Conservation (phyloP, 352 stramenopile genomes). For the Globisporangium solare region DNA sequence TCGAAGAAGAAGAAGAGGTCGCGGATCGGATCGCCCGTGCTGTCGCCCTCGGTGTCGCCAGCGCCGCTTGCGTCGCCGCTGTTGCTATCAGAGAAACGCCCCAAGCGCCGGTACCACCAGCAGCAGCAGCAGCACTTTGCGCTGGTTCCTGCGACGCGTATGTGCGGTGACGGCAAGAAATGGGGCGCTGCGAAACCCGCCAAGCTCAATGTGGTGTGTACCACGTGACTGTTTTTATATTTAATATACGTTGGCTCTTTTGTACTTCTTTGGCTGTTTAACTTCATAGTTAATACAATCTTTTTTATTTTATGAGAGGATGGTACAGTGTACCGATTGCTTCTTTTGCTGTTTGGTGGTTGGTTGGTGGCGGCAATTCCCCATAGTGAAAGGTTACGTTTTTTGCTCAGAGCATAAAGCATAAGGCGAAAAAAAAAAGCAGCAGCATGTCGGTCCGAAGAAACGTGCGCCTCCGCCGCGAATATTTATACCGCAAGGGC, state of each 20-base stretch:
- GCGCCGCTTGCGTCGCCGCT: constrained; percentile 22
- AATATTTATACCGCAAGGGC: constrained; percentile 99
- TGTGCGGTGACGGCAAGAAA: constrained; percentile 21
- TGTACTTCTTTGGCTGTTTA: constrained; percentile 6
- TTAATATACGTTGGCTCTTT: not conserved
- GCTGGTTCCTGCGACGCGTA: constrained; percentile 18
- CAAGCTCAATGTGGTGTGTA: constrained; percentile 15
- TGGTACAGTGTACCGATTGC: constrained; percentile 2
- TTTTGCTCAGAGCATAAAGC: not conserved
- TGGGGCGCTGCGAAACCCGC: constrained; percentile 4
- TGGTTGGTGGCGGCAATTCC: constrained; percentile 12
- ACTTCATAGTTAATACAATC: not conserved
- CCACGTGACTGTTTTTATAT: constrained; percentile 4
- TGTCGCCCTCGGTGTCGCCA: constrained; percentile 18
- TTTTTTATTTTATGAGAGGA: not conserved
- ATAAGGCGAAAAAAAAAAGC: not conserved
- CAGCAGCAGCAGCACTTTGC: constrained; percentile 26
- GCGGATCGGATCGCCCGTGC: constrained; percentile 28
- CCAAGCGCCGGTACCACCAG: constrained; percentile 27
- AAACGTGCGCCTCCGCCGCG: constrained; percentile 96
- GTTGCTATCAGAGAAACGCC: constrained; percentile 25
- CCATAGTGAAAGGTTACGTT: constrained; percentile 2
- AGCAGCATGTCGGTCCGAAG: constrained; percentile 83
- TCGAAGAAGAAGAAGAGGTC: constrained; percentile 65
- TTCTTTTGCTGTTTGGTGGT: not conserved